These are phyloP conservation scores for Sporothrix sp. DNA, from an alignment of 2,329 filamentous ascomycete species.

Conservation along the genomic window DNA sequence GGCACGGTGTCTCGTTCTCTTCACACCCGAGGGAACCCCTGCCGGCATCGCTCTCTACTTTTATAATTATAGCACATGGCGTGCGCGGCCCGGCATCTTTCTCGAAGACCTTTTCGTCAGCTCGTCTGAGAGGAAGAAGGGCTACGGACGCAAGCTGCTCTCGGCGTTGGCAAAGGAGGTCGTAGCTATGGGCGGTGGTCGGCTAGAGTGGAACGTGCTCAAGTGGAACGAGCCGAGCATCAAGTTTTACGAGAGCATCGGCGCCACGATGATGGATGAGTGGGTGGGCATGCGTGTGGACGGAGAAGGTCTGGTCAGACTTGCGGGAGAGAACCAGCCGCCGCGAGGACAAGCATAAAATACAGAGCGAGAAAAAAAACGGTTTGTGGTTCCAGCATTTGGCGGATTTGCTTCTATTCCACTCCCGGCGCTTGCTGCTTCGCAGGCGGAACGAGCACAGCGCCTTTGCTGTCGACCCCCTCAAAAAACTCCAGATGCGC, in stretches of 20 bases:
- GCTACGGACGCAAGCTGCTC: constrained; percentile 71
- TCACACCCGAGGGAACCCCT: constrained; percentile 35
- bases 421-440: neutral
- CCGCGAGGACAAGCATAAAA: neutral
- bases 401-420: neutral
- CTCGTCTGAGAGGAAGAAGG: constrained; percentile 57
- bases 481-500: constrained; percentile 39
- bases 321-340: constrained; percentile 32
- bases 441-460: no score
- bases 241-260: constrained; percentile 68
- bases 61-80: constrained; percentile 94
- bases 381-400: neutral
- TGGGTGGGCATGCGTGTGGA: constrained; percentile 73
- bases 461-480: constrained; percentile 29
- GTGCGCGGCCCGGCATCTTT: constrained; percentile 76
- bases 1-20: constrained; percentile 66
- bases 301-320: constrained; percentile 49
- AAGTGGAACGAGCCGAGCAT: constrained; percentile 92
- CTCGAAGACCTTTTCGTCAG: constrained; percentile 88
- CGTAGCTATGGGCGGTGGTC: constrained; percentile 56
- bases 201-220: constrained; percentile 83
- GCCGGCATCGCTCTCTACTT: constrained; percentile 86
- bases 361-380: neutral
- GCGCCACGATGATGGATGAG: constrained; percentile 56
- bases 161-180: constrained; percentile 72